phyloP scores from a whole-genome alignment of 257 asterid genomes.

The Solanum peruvianum region DNA sequence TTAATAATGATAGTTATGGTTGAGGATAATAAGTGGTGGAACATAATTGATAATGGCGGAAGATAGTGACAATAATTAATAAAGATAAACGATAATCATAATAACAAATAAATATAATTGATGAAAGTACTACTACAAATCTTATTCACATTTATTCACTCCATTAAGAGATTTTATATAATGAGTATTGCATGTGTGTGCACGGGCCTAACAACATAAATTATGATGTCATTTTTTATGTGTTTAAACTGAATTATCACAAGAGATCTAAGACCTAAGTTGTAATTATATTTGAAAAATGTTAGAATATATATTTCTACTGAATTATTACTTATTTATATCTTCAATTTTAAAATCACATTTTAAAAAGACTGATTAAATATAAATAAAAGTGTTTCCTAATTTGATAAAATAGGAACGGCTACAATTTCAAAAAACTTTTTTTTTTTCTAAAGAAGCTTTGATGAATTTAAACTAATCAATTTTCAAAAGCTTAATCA shows the following conservation, averaged over 20 bases:
- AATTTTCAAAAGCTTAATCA: background rate
- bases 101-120: background rate
- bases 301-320: background rate
- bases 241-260: too few relatives aligned
- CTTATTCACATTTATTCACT: background rate
- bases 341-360: background rate
- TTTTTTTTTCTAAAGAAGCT: background rate
- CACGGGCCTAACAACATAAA: too few relatives aligned
- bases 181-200: too few relatives aligned
- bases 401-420: background rate
- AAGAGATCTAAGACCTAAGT: too few relatives aligned
- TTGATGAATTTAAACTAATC: background rate
- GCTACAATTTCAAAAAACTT: background rate
- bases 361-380: background rate
- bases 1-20: too few relatives aligned
- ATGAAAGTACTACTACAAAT: too few relatives aligned
- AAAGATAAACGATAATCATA: fast-evolving
- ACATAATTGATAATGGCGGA: background rate
- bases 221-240: too few relatives aligned
- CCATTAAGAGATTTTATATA: background rate
- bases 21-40: background rate
- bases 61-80: background rate
- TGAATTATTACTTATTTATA: background rate
- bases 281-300: too few relatives aligned
- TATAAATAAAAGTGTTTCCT: background rate